These are phyloP conservation scores for Aspergillus wentii DNA, from an alignment of 495 filamentous ascomycete genomes.

Conservation along the genomic window DNA sequence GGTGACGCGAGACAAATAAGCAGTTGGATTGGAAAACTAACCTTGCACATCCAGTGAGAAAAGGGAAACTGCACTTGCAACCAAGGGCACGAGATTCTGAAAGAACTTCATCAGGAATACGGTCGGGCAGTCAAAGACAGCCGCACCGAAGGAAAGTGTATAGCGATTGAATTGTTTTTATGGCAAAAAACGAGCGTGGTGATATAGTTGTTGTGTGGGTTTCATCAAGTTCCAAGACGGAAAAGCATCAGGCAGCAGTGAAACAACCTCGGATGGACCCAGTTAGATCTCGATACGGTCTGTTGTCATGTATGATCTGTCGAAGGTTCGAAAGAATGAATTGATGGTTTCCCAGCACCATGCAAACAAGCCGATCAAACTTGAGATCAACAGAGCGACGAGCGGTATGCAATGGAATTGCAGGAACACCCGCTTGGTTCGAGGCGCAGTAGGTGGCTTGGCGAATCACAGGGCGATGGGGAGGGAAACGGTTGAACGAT, in stretches of 20 bases:
- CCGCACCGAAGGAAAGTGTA: neutral
- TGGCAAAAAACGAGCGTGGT: conserved; percentile 6
- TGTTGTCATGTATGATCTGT: too few species aligned
- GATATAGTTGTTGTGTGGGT: too few species aligned
- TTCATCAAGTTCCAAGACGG: conserved; percentile 2
- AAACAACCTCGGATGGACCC: conserved; percentile 2
- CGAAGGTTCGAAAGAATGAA: too few species aligned
- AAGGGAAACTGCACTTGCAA: conserved; percentile 16
- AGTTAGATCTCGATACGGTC: too few species aligned
- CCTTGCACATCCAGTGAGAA: conserved; percentile 11
- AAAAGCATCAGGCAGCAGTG: conserved; percentile 6
- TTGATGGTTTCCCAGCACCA: too few species aligned
- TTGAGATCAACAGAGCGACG: too few species aligned
- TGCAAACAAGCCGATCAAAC: too few species aligned
- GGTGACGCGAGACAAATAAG: neutral
- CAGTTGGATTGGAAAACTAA: conserved; percentile 2
- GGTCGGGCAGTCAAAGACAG: too few species aligned
- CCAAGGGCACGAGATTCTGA: conserved; percentile 9
- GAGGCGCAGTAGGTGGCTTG: conserved; percentile 21
- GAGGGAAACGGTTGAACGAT: neutral
- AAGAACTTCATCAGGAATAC: conserved; percentile 13
- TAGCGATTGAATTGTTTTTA: conserved; percentile 1
- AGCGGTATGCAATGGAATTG: too few species aligned
- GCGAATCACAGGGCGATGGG: conserved; percentile 3
- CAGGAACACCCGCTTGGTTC: conserved; percentile 4